phyloP scores from a whole-genome alignment of 371 early-diverging fungal genomes.

The Chytridiales sp. region DNA sequence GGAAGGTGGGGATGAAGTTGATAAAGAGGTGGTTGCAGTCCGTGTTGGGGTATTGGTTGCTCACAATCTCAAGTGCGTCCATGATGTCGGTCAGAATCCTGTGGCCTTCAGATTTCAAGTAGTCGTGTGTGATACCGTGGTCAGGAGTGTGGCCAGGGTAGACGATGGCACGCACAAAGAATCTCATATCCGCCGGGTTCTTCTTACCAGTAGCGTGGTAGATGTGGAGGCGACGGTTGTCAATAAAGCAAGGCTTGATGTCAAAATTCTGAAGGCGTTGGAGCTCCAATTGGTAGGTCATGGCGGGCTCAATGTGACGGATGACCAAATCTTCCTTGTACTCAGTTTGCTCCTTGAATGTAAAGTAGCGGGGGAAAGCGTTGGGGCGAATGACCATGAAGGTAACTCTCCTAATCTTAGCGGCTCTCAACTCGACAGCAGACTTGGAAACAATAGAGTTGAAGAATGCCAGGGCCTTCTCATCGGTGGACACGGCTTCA shows the following conservation, averaged over 20 bases:
- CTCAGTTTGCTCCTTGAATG: slow-evolving; percentile 87
- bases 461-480: slow-evolving; percentile 36
- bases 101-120: slow-evolving; percentile 90
- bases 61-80: slow-evolving; percentile 90
- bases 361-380: slow-evolving; percentile 89
- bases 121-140: slow-evolving; percentile 91
- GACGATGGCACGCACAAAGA: slow-evolving; percentile 96
- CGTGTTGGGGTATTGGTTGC: slow-evolving; percentile 84
- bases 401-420: slow-evolving; percentile 86
- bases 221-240: slow-evolving; percentile 91
- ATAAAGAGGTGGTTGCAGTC: slow-evolving; percentile 98
- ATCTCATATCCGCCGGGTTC: slow-evolving; percentile 89
- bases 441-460: slow-evolving; percentile 15
- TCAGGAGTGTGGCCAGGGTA: slow-evolving; percentile 72
- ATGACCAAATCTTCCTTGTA: slow-evolving; percentile 90
- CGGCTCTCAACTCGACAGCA: slow-evolving; percentile 58
- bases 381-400: slow-evolving; percentile 80
- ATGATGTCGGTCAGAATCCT: slow-evolving; percentile 88
- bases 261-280: slow-evolving; percentile 91
- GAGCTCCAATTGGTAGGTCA: slow-evolving; percentile 95
- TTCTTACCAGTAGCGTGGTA: slow-evolving; percentile 95
- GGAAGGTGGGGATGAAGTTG: slow-evolving; percentile 95
- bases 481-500: slow-evolving; percentile 63
- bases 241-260: slow-evolving; percentile 89
- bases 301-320: slow-evolving; percentile 96